phyloP scores from a whole-genome alignment of 345 rosid genomes.

The Jatropha curcas region DNA sequence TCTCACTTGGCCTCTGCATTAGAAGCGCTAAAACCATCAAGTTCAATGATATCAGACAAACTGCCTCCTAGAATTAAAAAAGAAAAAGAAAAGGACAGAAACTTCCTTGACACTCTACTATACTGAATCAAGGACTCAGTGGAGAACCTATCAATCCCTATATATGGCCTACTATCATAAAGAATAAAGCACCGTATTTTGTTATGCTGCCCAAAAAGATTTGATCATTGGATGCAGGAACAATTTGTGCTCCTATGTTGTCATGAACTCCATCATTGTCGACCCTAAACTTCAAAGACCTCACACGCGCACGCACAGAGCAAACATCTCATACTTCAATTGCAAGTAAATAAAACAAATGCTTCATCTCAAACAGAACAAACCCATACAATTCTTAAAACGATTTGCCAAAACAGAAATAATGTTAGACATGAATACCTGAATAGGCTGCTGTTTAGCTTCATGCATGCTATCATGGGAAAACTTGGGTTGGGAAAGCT shows the following conservation, averaged over 20 bases:
- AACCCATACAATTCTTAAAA: not conserved
- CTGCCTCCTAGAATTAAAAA: no score
- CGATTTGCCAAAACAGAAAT: not conserved
- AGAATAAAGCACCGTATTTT: not conserved
- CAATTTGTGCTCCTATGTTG: not conserved
- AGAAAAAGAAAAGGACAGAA: no score
- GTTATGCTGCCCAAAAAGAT: not conserved
- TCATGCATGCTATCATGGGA: constrained; percentile 15
- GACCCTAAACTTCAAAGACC: not conserved
- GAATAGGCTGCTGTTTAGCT: constrained; percentile 33
- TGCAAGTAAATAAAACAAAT: not conserved
- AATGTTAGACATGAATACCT: constrained; percentile 32
- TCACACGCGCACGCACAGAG: not conserved
- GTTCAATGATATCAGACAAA: not conserved
- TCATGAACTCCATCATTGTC: not conserved
- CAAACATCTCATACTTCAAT: not conserved
- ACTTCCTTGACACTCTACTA: no score
- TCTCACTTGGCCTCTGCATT: constrained; percentile 35
- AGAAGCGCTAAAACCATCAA: constrained; percentile 17
- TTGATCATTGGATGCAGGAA: not conserved
- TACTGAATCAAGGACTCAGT: not conserved
- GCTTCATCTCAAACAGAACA: not conserved
- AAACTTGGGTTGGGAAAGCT: constrained; percentile 21
- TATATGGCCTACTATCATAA: not conserved
- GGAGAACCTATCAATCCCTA: not conserved